Evolutionary conservation across 2,329 filamentous ascomycete genomes (phyloP), one percentile per base, ranked within the genome.

Genomic region (Pyrenochaeta sp.): DNA sequence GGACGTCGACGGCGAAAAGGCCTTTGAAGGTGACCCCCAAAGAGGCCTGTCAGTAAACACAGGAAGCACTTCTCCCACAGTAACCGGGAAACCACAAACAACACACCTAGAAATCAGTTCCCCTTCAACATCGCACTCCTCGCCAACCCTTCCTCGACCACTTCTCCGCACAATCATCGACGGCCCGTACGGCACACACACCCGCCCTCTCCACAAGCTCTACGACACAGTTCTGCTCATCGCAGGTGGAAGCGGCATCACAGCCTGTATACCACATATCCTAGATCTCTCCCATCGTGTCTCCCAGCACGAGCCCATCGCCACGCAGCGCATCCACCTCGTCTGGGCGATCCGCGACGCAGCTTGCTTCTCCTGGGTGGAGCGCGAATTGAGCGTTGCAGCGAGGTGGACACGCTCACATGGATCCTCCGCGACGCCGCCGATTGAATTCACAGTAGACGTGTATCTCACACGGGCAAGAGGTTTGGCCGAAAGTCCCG

Each of bases 141-240:
- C n/a, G n/a, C n/a, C n/a, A 36, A 29, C 31, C 9, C 42, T 36
- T 8, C 7, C 44, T 6, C 24, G 28, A 13, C 17, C 26, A 6
- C 13, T 11, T 7, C 27, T 53, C 27, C 39, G 45, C 22, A 51
- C 52, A 14, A 53, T 49, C 40, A 42, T 69, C 30, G 65, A 68
- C 22, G 65, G 65, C 1, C 60, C 63, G 2, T 67, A 70, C 42
- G 63, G 65, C 30, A 32, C 34, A 11, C 43, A 50, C 43, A 22
- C 35, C 18, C 47, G 44, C 11, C 48, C 44, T 17, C 26, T 47
- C 3, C 53, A 55, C 32, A 29, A 17, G 14, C 15, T 48, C 35
- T 51, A 43, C 41, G 51, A 59, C 34, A 47, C 43, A 4, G 36
- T 58, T 7, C 19, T 56, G 6, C 47, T 35, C 18, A 22, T 58